phyloP scores from a whole-genome alignment of 345 rosid genomes.

The Pistacia integerrima region DNA sequence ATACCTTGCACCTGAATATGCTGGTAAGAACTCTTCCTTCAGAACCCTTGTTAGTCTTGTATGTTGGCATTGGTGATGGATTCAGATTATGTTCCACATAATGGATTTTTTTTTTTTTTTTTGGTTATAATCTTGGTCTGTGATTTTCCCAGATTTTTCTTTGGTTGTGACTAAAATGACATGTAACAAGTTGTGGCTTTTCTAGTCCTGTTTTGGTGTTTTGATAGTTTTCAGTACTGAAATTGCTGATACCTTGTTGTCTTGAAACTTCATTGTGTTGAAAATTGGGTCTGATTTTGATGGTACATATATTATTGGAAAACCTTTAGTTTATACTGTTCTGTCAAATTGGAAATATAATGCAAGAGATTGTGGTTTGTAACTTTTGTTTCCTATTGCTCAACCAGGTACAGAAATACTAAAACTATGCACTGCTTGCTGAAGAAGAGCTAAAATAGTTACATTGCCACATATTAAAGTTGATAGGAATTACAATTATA shows the following conservation, averaged over 20 bases:
- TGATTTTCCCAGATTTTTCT: neutral
- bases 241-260: neutral
- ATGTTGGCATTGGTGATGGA: neutral
- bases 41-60: neutral
- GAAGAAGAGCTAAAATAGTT: neutral
- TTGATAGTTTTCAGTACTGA: neutral
- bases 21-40: constrained; percentile 36
- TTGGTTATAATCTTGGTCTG: neutral
- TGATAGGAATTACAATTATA: neutral
- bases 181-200: constrained; percentile 2
- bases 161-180: neutral
- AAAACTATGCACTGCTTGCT: neutral
- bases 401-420: neutral
- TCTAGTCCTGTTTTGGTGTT: neutral
- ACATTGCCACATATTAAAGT: neutral
- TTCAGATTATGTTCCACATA: neutral
- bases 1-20: constrained; percentile 67
- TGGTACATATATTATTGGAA: neutral
- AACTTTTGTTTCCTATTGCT: neutral
- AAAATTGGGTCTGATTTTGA: neutral
- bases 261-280: neutral
- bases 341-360: neutral
- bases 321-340: neutral
- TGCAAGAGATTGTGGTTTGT: neutral
- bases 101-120: too few relatives aligned